Percentiles rank a stretch among this genome's conserved stretches.
Evolutionary conservation across 2,329 filamentous ascomycete species (phyloP).

Genomic region (Chaetomium sp.): DNA sequence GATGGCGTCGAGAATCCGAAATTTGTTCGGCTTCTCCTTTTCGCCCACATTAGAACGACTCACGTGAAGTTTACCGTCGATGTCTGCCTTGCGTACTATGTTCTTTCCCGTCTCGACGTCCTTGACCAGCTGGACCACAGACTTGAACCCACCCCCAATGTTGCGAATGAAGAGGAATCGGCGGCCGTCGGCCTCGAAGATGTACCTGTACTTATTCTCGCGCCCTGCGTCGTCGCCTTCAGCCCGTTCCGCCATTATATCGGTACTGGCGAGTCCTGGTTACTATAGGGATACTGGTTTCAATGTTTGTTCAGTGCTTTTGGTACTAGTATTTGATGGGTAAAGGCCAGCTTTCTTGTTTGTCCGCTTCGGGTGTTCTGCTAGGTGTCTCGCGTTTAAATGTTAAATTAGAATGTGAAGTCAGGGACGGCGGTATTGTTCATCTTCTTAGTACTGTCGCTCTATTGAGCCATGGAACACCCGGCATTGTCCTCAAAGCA

Average conservation of each 20-base stretch:
- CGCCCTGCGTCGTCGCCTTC: background rate
- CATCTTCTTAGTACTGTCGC: background rate
- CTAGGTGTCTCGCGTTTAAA: background rate
- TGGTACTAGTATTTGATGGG: too few relatives aligned
- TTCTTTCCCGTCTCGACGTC: conserved; percentile 9
- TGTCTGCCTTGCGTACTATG: conserved; percentile 14
- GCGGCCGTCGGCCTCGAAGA: conserved; percentile 8
- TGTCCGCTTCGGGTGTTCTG: background rate
- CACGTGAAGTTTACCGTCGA: background rate
- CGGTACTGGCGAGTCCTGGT: too few relatives aligned
- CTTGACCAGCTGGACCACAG: conserved; percentile 16
- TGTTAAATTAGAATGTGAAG: background rate
- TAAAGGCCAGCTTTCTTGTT: background rate
- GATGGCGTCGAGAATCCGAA: background rate
- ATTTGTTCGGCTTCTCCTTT: conserved; percentile 1
- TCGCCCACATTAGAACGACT: background rate
- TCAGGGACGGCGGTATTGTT: background rate
- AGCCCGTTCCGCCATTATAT: background rate
- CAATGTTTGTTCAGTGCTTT: too few relatives aligned
- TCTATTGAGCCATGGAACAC: background rate
- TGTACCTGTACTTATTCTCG: conserved; percentile 8
- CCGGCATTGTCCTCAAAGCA: background rate
- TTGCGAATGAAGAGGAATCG: conserved; percentile 19
- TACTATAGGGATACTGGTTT: too few relatives aligned
- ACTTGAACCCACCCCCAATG: conserved; percentile 3